Percentiles rank a stretch among this genome's conserved stretches.
Evolutionary conservation across 768 basidiomycete genomes (phyloP).

Genomic region (Amanita pallidorosea): DNA sequence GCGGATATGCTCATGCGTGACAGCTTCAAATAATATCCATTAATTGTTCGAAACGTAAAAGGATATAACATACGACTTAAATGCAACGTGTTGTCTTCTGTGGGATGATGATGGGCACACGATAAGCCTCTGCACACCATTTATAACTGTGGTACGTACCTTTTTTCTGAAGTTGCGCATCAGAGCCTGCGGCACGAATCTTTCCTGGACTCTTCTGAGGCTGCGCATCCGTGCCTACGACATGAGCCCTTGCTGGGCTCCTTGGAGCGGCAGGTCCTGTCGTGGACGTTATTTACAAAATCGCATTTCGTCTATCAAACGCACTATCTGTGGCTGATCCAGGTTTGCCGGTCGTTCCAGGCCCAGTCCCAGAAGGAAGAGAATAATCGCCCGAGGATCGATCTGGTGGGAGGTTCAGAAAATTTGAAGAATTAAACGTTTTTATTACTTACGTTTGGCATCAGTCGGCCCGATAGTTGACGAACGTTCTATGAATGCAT

Average conservation of each 20-base stretch:
- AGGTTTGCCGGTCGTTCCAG: conserved; percentile 11
- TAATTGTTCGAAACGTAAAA: not conserved
- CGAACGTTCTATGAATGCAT: no score
- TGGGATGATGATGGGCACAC: conserved; percentile 9
- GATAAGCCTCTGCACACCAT: conserved; percentile 3
- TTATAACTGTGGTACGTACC: not conserved
- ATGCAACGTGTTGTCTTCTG: conserved; percentile 14
- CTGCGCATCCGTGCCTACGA: not conserved
- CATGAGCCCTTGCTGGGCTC: not conserved
- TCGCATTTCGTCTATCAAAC: conserved; percentile 2
- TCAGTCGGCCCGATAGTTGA: no score
- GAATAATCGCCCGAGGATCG: not conserved
- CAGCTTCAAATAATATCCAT: conserved; percentile 10
- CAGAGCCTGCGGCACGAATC: not conserved
- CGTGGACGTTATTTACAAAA: not conserved
- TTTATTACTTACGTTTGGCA: not conserved
- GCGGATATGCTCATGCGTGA: conserved; percentile 18
- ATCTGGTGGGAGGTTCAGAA: not conserved
- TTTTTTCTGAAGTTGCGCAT: no score
- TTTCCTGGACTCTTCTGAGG: not conserved
- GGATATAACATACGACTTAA: conserved; percentile 11
- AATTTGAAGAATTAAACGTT: not conserved
- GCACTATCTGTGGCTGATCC: conserved; percentile 5
- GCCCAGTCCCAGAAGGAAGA: conserved; percentile 13
- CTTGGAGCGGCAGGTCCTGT: not conserved